Conservation (phyloP, 2,329 filamentous ascomycete genomes). For the Cladophialophora carrionii region DNA sequence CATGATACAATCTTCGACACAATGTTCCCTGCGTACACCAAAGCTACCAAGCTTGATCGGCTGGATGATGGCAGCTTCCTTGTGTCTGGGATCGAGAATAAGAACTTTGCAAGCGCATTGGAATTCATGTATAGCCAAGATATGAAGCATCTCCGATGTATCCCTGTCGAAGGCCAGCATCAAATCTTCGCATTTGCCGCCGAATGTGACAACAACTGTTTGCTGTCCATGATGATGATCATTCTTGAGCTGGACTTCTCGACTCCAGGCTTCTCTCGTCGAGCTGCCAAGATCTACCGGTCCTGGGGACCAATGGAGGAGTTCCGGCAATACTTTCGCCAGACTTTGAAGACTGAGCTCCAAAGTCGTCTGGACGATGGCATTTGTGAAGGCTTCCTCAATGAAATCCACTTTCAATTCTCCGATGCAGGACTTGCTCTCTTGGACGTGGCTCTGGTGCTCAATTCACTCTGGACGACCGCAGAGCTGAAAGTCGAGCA, state of each 20-base stretch:
- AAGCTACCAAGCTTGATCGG: not conserved
- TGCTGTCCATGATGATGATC: not conserved
- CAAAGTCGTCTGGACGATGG: not conserved
- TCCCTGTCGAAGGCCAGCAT: not conserved
- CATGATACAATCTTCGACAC: not conserved
- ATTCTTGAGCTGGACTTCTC: not conserved
- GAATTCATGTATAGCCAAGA: not conserved
- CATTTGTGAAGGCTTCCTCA: not conserved
- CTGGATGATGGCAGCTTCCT: not conserved
- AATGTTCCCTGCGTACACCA: not conserved
- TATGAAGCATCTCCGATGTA: not conserved
- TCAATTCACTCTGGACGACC: constrained; percentile 2
- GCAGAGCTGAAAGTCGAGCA: not conserved
- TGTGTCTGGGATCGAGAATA: not conserved
- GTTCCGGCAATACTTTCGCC: constrained; percentile 8
- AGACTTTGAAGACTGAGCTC: not conserved
- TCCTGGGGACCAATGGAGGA: not conserved
- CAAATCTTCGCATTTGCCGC: not conserved
- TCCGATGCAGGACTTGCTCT: not conserved
- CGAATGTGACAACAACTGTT: not conserved
- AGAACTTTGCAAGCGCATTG: not conserved
- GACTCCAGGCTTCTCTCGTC: not conserved
- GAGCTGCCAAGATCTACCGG: constrained; percentile 9
- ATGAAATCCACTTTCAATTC: not conserved
- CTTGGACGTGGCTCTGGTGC: constrained; percentile 6